Evolutionary conservation across 2,329 filamentous ascomycete species (phyloP).

Genomic region (Samsoniella hepiali): DNA sequence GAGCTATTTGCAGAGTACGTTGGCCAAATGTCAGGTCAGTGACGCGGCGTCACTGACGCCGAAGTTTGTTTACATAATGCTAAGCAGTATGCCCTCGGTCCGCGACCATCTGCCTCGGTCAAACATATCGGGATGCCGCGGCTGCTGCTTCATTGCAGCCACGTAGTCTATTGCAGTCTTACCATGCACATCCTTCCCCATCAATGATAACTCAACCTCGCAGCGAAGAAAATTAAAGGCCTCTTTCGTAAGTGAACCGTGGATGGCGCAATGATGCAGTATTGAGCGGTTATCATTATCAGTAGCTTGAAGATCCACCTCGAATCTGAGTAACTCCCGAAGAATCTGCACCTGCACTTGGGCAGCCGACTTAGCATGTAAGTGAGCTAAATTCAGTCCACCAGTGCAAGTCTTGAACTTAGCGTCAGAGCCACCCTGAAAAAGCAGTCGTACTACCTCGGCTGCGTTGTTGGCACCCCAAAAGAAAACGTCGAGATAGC

Average conservation of each 20-base stretch:
- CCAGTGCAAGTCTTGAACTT: not conserved
- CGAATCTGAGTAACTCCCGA: not conserved
- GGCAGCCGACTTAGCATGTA: not conserved
- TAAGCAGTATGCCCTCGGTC: not conserved
- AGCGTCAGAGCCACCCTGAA: not conserved
- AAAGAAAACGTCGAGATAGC: not conserved
- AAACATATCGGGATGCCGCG: not conserved
- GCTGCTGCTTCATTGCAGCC: not conserved
- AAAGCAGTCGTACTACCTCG: not conserved
- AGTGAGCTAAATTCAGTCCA: constrained; percentile 1
- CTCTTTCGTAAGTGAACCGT: not conserved
- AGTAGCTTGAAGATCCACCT: not conserved
- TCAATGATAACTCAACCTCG: no score
- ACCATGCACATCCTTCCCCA: not conserved
- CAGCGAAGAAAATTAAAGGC: not conserved
- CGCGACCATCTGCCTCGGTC: not conserved
- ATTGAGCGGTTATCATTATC: not conserved
- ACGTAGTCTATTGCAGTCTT: not conserved
- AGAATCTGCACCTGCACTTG: not conserved
- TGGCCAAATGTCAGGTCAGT: not conserved
- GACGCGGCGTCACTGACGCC: not conserved
- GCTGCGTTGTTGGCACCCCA: not conserved
- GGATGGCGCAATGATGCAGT: not conserved
- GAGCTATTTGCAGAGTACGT: not conserved
- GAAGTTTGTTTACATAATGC: not conserved